These are phyloP conservation scores for Mortierella claussenii DNA, from an alignment of 192 early-diverging fungal genomes.

Conservation along the genomic window DNA sequence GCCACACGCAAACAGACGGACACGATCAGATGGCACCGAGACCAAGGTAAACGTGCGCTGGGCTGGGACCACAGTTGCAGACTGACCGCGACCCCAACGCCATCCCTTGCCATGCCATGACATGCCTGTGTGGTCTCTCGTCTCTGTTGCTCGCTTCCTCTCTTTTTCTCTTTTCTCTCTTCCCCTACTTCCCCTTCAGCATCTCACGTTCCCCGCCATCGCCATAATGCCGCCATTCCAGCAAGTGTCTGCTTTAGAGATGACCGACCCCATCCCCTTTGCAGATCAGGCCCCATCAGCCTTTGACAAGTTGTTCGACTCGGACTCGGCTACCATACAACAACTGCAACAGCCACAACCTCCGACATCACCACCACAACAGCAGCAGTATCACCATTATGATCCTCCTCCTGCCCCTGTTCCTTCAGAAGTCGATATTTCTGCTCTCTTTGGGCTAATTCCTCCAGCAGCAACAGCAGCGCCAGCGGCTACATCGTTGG, in stretches of 20 bases:
- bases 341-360: neutral
- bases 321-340: neutral
- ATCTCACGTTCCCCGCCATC: neutral
- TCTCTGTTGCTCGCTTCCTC: too few species aligned
- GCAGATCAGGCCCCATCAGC: conserved; percentile 19
- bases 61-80: too few species aligned
- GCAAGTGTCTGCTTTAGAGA: conserved; percentile 19
- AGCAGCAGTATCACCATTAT: neutral
- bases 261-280: conserved; percentile 30
- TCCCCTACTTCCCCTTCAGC: neutral
- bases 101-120: too few species aligned
- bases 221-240: conserved; percentile 42
- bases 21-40: too few species aligned
- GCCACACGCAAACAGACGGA: too few species aligned
- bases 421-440: conserved; percentile 39
- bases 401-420: neutral
- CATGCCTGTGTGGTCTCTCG: too few species aligned
- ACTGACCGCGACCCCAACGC: too few species aligned
- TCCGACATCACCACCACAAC: conserved; percentile 8
- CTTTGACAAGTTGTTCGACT: conserved; percentile 25
- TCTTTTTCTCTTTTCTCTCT: neutral
- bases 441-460: conserved; percentile 42
- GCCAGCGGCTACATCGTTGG: neutral
- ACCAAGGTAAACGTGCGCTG: too few species aligned
- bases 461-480: neutral